Base-by-base conservation (phyloP, 768 basidiomycete species). In the Pulveroboletus sp. region DNA sequence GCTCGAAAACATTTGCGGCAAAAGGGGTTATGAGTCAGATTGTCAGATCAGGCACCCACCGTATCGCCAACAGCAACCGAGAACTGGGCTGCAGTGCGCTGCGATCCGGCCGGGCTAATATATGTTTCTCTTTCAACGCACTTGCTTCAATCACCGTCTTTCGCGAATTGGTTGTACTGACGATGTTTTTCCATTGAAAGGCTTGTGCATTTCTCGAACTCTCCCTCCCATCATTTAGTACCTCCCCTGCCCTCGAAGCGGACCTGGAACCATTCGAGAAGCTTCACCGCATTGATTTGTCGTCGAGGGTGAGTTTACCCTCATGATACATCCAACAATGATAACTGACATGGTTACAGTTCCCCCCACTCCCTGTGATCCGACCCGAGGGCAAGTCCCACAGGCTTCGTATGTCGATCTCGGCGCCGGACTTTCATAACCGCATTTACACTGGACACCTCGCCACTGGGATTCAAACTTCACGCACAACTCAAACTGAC, bases 261-360 rank as follows among this genome's bases (percentile, higher is more conserved):
- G 83, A 86, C 58, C 72, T 86, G 32, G 78, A 83, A 58, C 82
- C 83, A 9, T 74, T 82, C 49, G 68, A 75, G 45, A 82, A 80
- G 48, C 70, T 86, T 51, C 68, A 70, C 58, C 75, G 76, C 43
- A 64, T 83, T 51, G 68, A 74, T 41, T 43, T 71, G 17, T 40
- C 36, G 3, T 53, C 61, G 54, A 63, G 57, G 60, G 64, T 68
- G 52, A 0, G 60, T 39, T 20, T 24, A 5, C 29, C 32, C 17
- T 39, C 22, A 7, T 19, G 10, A 10, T 9, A 6, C 16, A 5
- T 40, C 19, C 2, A 1, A 10, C n/a, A n/a, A n/a, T n/a, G 43
- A 23, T 34, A 1, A 24, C 16, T 40, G 27, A 39, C 16, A 27
- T 16, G 16, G 23, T 27, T 20, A n/a, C 19, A 67, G 54, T 53